Evolutionary conservation across 2,329 filamentous ascomycete genomes (phyloP).

Genomic region (Fusarium clavum): DNA sequence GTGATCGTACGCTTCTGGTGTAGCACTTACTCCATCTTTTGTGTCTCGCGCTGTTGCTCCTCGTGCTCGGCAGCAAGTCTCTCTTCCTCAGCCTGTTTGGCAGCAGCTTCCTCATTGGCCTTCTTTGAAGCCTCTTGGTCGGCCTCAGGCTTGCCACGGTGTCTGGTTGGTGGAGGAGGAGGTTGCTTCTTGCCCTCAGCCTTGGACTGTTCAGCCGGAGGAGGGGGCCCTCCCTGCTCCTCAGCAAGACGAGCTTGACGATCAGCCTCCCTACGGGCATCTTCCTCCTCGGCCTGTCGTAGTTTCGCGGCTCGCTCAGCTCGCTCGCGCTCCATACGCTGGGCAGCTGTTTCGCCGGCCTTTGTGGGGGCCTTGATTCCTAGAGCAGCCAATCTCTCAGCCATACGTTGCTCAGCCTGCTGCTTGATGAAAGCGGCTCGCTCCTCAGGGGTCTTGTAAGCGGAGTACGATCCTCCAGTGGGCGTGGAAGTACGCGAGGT

Average conservation of each 20-base stretch:
- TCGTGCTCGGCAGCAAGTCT: constrained; percentile 78
- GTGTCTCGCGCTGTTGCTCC: constrained; percentile 78
- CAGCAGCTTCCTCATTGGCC: constrained; percentile 67
- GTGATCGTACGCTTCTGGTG: background rate
- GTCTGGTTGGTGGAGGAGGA: constrained; percentile 83
- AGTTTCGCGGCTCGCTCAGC: constrained; percentile 89
- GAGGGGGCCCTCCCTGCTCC: constrained; percentile 74
- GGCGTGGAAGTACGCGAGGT: constrained; percentile 63
- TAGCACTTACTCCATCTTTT: constrained; percentile 82
- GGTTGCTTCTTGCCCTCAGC: constrained; percentile 72
- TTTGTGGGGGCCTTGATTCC: constrained; percentile 88
- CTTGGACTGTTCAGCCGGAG: constrained; percentile 62
- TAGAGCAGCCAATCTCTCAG: constrained; percentile 91
- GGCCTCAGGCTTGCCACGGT: constrained; percentile 70
- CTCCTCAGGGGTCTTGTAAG: constrained; percentile 92
- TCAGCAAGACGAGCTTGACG: constrained; percentile 84
- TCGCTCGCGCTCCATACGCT: constrained; percentile 88
- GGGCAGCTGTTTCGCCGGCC: constrained; percentile 81
- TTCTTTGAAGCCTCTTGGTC: constrained; percentile 66
- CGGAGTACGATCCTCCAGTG: constrained; percentile 76
- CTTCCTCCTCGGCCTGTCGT: constrained; percentile 92
- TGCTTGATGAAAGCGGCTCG: constrained; percentile 96
- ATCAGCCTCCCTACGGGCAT: constrained; percentile 87
- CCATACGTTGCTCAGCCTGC: constrained; percentile 96
- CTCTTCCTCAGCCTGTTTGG: constrained; percentile 73